These are phyloP conservation scores for Melastoma malabathricum DNA, from an alignment of 345 rosid species.

Conservation along the genomic window DNA sequence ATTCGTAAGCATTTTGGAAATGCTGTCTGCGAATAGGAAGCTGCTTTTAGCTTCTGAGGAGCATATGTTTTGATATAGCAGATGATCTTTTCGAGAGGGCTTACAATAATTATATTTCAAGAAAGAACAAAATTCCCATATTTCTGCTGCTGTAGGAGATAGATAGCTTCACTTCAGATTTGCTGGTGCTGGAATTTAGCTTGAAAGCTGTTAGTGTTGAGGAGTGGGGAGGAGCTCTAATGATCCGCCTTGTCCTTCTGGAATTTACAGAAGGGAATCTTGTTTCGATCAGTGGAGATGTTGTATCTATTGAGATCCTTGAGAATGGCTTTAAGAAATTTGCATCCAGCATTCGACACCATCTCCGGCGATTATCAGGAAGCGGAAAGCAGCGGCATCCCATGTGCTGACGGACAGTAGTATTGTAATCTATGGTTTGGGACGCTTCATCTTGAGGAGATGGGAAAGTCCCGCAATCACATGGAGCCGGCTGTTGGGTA, in stretches of 20 bases:
- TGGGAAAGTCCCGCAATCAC: slow-evolving; percentile 84
- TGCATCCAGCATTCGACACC: slow-evolving; percentile 12
- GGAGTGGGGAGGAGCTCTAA: neutral
- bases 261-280: slow-evolving; percentile 56
- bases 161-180: slow-evolving; percentile 21
- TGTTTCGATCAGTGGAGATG: slow-evolving; percentile 38
- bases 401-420: slow-evolving; percentile 37
- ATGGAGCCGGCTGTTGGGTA: slow-evolving; percentile 76
- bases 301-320: slow-evolving; percentile 35
- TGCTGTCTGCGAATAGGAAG: slow-evolving; percentile 22
- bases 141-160: slow-evolving; percentile 23
- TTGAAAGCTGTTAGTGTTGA: slow-evolving; percentile 15
- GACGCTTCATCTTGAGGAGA: slow-evolving; percentile 67
- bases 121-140: slow-evolving; percentile 19
- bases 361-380: slow-evolving; percentile 10
- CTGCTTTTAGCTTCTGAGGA: slow-evolving; percentile 26
- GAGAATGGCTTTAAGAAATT: slow-evolving; percentile 12
- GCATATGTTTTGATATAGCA: slow-evolving; percentile 31
- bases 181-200: slow-evolving; percentile 22
- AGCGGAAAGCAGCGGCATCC: slow-evolving; percentile 22
- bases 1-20: slow-evolving; percentile 24
- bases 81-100: slow-evolving; percentile 20
- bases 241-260: no score
- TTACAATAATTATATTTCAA: slow-evolving; percentile 12
- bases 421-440: slow-evolving; percentile 23